Percentiles rank a stretch among this genome's conserved stretches.
These are phyloP conservation scores for Populus trichocarpa DNA, from an alignment of 441 rosid genomes.

Conservation along the genomic window DNA sequence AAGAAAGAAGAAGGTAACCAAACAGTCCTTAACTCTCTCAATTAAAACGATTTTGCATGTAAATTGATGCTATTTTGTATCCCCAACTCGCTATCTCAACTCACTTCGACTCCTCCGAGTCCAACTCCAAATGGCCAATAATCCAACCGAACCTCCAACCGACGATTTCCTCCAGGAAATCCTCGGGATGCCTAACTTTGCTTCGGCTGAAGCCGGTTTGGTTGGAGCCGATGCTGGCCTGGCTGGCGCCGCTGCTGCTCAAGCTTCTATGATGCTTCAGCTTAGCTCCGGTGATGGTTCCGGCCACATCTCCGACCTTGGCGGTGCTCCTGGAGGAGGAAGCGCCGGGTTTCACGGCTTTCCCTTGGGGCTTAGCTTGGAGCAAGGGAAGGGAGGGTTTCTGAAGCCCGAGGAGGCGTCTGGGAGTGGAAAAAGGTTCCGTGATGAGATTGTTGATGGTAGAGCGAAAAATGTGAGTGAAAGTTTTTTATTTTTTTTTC, in stretches of 20 bases:
- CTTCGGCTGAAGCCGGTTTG: conserved; percentile 48
- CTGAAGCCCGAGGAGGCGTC: conserved; percentile 72
- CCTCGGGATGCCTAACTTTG: conserved; percentile 68
- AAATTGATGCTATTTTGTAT: conserved; percentile 22
- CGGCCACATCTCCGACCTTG: conserved; percentile 46
- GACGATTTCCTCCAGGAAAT: conserved; percentile 95
- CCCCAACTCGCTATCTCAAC: conserved; percentile 15
- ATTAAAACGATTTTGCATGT: conserved; percentile 24
- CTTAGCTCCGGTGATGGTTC: conserved; percentile 74
- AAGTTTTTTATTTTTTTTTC: not conserved
- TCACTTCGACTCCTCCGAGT: conserved; percentile 8
- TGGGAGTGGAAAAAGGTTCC: conserved; percentile 74
- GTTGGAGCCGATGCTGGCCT: conserved; percentile 31
- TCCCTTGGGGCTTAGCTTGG: conserved; percentile 86
- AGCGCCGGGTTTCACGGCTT: conserved; percentile 68
- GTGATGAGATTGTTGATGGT: conserved; percentile 60
- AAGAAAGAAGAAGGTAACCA: not conserved
- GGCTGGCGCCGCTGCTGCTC: conserved; percentile 30
- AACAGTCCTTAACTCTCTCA: not conserved
- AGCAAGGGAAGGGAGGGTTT: conserved; percentile 82
- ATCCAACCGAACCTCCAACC: conserved; percentile 50
- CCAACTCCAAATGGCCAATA: conserved; percentile 45
- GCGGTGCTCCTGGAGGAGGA: conserved; percentile 37
- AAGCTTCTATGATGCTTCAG: conserved; percentile 79
- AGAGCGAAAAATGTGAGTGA: conserved; percentile 69